phyloP scores from a whole-genome alignment of 768 basidiomycete genomes.

The Mrakia gelida region DNA sequence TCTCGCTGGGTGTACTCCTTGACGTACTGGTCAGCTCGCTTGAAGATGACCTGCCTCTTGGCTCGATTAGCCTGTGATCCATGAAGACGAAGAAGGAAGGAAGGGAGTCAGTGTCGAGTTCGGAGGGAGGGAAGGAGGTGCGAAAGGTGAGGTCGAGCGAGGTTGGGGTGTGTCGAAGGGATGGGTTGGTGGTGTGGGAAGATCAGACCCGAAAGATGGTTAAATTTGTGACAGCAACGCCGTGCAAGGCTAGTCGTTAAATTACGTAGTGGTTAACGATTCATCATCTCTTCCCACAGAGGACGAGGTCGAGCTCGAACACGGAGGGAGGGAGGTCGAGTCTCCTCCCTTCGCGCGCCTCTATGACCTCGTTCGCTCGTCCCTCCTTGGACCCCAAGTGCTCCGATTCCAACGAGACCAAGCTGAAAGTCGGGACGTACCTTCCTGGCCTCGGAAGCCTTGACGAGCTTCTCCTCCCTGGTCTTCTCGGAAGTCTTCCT shows the following conservation, averaged over 20 bases:
- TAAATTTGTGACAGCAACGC: constrained; percentile 74
- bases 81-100: neutral
- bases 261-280: constrained; percentile 47
- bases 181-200: neutral
- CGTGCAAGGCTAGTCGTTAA: constrained; percentile 47
- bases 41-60: constrained; percentile 97
- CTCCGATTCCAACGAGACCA: neutral
- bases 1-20: constrained; percentile 92
- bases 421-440: constrained; percentile 51
- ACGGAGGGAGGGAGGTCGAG: neutral
- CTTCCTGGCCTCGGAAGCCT: constrained; percentile 80
- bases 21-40: constrained; percentile 96
- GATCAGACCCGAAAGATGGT: constrained; percentile 91
- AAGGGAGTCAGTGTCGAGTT: neutral
- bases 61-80: constrained; percentile 45
- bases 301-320: neutral
- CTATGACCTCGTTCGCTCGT: neutral
- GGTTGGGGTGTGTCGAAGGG: neutral
- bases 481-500: constrained; percentile 96
- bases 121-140: neutral
- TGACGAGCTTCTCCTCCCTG: constrained; percentile 83
- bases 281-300: constrained; percentile 58
- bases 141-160: neutral
- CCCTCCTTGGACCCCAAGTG: neutral
- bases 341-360: neutral